These are phyloP conservation scores for Fennellomyces sp. DNA, from an alignment of 371 early-diverging fungal genomes.

Conservation along the genomic window DNA sequence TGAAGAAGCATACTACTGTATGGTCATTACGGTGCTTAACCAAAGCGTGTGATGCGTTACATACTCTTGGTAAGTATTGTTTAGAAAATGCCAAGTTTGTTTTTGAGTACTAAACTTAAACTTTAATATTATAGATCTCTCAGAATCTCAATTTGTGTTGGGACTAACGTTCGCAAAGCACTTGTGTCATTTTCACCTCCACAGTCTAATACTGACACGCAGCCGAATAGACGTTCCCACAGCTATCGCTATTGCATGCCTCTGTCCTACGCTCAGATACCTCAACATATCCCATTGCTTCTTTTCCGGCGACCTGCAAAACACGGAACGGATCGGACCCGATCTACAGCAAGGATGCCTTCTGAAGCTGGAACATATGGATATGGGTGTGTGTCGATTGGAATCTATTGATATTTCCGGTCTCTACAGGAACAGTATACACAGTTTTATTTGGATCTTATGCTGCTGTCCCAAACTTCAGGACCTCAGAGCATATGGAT, in stretches of 20 bases:
- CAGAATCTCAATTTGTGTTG: background rate
- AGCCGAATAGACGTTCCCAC: background rate
- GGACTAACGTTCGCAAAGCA: background rate
- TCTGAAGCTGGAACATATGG: background rate
- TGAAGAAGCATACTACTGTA: background rate
- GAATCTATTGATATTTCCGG: background rate
- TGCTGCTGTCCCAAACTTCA: background rate
- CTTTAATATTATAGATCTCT: background rate
- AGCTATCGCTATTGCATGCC: background rate
- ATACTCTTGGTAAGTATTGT: background rate
- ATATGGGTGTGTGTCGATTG: background rate
- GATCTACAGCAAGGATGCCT: background rate
- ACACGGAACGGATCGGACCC: background rate
- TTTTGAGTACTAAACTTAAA: no score
- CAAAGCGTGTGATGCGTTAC: background rate
- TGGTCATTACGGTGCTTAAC: background rate
- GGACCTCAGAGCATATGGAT: background rate
- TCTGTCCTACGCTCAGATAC: background rate
- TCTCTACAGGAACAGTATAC: background rate
- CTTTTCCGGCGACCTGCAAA: slow-evolving; percentile 1
- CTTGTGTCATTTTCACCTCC: slow-evolving; percentile 1
- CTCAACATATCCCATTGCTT: background rate
- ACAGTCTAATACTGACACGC: background rate
- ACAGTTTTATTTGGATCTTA: background rate
- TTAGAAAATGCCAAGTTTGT: no score